Evolutionary conservation across 176 grass and related monocot genomes (phyloP).

Genomic region (Triticum turgidum): DNA sequence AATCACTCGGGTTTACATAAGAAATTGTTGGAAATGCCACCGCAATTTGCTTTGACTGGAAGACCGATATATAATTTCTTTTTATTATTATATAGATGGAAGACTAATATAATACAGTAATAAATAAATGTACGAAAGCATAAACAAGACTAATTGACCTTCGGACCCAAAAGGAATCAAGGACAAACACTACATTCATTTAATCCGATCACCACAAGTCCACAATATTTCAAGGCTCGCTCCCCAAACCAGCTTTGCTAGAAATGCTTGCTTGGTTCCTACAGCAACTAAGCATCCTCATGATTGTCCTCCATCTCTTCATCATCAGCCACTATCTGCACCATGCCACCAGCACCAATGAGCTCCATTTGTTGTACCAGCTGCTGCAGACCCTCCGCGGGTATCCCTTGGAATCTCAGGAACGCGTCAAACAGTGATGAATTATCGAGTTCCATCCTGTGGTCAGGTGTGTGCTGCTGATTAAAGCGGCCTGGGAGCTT

Average conservation of each 20-base stretch:
- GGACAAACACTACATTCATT: neutral
- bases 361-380: neutral
- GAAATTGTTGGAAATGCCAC: too few species aligned
- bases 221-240: neutral
- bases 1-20: too few species aligned
- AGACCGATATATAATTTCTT: too few species aligned
- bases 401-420: neutral
- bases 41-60: too few species aligned
- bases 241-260: neutral
- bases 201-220: neutral
- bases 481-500: constrained; percentile 89
- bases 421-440: neutral
- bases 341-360: neutral
- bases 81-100: neutral
- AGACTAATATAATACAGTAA: neutral
- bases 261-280: constrained; percentile 8
- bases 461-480: constrained; percentile 86
- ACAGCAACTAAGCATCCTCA: constrained; percentile 33
- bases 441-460: constrained; percentile 62
- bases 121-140: constrained; percentile 7
- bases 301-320: neutral
- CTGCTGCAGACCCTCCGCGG: constrained; percentile 4
- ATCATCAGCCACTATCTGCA: neutral
- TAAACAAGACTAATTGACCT: neutral
- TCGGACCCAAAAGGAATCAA: neutral